Evolutionary conservation across 2,329 filamentous ascomycete genomes (phyloP).

Genomic region (Ascochyta fabae): DNA sequence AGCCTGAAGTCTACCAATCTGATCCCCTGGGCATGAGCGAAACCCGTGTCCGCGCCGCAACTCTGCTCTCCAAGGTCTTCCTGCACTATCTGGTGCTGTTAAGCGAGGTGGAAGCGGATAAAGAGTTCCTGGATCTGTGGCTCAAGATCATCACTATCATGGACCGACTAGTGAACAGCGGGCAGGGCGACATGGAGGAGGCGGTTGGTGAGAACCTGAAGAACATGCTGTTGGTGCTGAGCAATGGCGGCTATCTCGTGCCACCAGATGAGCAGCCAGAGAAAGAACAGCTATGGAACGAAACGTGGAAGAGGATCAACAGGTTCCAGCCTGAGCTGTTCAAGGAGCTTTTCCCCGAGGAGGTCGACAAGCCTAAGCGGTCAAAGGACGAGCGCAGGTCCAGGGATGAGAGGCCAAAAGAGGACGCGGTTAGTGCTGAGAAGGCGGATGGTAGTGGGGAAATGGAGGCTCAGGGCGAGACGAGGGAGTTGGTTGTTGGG

Average conservation of each 20-base stretch:
- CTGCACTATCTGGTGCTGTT: conserved; percentile 88
- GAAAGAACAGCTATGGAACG: conserved; percentile 64
- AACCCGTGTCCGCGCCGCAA: conserved; percentile 89
- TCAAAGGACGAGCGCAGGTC: conserved; percentile 24
- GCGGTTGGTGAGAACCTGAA: conserved; percentile 94
- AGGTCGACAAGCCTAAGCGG: conserved; percentile 42
- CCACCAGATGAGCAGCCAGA: conserved; percentile 63
- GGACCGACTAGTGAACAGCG: conserved; percentile 95
- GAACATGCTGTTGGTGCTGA: conserved; percentile 95
- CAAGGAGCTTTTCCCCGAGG: conserved; percentile 63
- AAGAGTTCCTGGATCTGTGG: conserved; percentile 92
- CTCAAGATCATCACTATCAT: conserved; percentile 90
- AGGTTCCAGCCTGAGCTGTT: conserved; percentile 67
- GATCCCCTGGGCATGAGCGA: conserved; percentile 95
- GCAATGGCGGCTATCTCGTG: conserved; percentile 82
- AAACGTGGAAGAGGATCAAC: conserved; percentile 66
- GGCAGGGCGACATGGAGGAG: conserved; percentile 93
- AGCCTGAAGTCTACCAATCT: conserved; percentile 91
- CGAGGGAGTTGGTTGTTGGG: conserved; percentile 2
- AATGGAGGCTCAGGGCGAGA: conserved; percentile 1
- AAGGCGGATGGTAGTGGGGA: conserved; percentile 10
- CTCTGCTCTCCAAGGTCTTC: conserved; percentile 92
- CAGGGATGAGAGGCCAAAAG: conserved; percentile 23
- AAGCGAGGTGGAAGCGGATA: conserved; percentile 83
- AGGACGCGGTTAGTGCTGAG: conserved; percentile 7